Evolutionary conservation across 306 rosid genomes (phyloP).

Genomic region (Prinsepia uniflora): DNA sequence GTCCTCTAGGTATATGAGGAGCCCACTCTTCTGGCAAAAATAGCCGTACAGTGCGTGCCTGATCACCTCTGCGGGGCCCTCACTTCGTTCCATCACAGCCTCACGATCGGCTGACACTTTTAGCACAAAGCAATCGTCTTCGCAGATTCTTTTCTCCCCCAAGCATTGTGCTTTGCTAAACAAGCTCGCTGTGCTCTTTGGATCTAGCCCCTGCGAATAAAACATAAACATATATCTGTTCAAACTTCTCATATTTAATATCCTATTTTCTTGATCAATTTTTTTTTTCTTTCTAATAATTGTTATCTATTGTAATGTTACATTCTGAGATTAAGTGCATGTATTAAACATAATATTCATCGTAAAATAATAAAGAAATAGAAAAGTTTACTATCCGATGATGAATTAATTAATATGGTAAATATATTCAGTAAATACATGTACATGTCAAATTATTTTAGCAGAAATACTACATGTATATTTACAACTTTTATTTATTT

Average conservation of each 20-base stretch:
- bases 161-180: constrained; percentile 87
- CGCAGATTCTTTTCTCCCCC: constrained; percentile 80
- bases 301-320: not conserved
- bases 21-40: constrained; percentile 92
- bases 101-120: constrained; percentile 76
- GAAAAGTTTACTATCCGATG: too few relatives aligned
- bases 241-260: not conserved
- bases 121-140: constrained; percentile 73
- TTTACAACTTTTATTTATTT: too few relatives aligned
- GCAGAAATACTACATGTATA: too few relatives aligned
- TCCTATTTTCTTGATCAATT: not conserved
- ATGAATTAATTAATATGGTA: too few relatives aligned
- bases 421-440: too few relatives aligned
- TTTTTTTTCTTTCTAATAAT: not conserved
- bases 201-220: constrained; percentile 71
- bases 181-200: constrained; percentile 81
- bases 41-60: constrained; percentile 86
- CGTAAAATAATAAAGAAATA: too few relatives aligned
- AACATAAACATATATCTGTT: not conserved
- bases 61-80: constrained; percentile 87
- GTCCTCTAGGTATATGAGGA: constrained; percentile 84
- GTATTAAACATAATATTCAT: too few relatives aligned
- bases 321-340: not conserved
- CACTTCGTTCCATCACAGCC: constrained; percentile 76
- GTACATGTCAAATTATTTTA: too few relatives aligned